Base-by-base conservation (phyloP, 305 asterid species). In the Stenogyne calaminthoides region DNA sequence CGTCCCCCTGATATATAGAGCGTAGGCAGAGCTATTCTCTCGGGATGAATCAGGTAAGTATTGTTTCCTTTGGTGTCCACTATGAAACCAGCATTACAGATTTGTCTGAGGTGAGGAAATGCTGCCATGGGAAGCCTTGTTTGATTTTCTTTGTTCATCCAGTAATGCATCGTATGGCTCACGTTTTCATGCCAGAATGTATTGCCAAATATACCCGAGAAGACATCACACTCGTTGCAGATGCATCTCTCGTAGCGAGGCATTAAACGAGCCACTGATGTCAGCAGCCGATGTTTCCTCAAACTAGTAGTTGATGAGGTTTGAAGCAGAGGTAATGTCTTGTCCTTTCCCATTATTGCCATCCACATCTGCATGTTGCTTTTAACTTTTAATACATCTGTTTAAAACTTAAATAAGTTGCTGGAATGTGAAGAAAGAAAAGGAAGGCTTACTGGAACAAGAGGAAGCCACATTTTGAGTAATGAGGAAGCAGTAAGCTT, bases 151-250 rank as follows among this genome's bases (percentile, higher is more conserved):
- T 70, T 80, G 84, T 74, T 82, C 77, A 82, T 61, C 86, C 86
- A 85, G 34, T 71, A 0, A 36, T 87, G 92, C 85, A 78, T 37
- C 11, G 64, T 5, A 10, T 67, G 74, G 80, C 85, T 82, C 47
- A 87, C 51, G 69, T 87, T 87, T 18, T 80, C 80, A 44, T 87
- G 89, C 88, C 92, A 85, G 39, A 74, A 85, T 7, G 81, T 14
- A 49, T 82, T 87, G n/a, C 92, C 92, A 15, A 87, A 87, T 42
- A 87, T 78, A 19, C 92, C 88, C 0, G 87, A 87, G 70, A 80
- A 78, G 7, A 87, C 87, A 60, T 81, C 85, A 40, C 92, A 87
- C 65, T 87, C 89, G 15, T 81, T 85, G 3, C 77, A 80, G 7
- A 72, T 78, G 88, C 89, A 87, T 63, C 85, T 76, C 68, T 87